Evolutionary conservation across 768 basidiomycete species (phyloP).

Genomic region (Tylopilus balloui): DNA sequence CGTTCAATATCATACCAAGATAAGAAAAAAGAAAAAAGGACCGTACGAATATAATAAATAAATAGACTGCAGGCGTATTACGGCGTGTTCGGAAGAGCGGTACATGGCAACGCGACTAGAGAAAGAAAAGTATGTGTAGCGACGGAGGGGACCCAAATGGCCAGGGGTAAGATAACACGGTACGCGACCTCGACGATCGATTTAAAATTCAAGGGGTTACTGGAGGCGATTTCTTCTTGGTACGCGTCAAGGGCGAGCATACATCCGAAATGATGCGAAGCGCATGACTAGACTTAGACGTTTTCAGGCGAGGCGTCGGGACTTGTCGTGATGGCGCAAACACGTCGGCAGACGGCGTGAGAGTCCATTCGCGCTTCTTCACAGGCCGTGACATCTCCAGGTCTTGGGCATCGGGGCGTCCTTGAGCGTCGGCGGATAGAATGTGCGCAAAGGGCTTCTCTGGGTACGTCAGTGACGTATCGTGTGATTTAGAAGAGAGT

Average conservation of each 20-base stretch:
- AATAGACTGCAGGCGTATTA: not conserved
- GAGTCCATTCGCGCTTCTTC: constrained; percentile 14
- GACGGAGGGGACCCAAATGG: not conserved
- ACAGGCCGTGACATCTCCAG: not conserved
- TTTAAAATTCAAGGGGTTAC: not conserved
- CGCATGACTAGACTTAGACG: constrained; percentile 14
- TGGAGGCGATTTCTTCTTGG: constrained; percentile 12
- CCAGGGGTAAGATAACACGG: not conserved
- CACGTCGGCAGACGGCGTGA: constrained; percentile 5
- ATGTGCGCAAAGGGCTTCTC: constrained; percentile 12
- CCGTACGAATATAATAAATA: constrained; percentile 3
- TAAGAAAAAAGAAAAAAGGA: not conserved
- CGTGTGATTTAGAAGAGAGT: constrained; percentile 7
- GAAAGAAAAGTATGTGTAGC: not conserved
- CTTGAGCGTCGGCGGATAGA: constrained; percentile 18
- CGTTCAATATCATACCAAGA: not conserved
- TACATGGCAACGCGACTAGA: not conserved
- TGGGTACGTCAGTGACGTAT: constrained; percentile 5
- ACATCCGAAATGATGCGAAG: constrained; percentile 28
- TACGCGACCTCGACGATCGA: not conserved
- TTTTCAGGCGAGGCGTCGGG: constrained; percentile 3
- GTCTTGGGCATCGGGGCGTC: constrained; percentile 9
- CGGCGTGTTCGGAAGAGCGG: not conserved
- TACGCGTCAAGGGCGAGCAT: constrained; percentile 17
- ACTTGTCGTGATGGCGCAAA: not conserved